Evolutionary conservation across 2,329 filamentous ascomycete genomes (phyloP).

Genomic region (Hirsutella thompsonii): DNA sequence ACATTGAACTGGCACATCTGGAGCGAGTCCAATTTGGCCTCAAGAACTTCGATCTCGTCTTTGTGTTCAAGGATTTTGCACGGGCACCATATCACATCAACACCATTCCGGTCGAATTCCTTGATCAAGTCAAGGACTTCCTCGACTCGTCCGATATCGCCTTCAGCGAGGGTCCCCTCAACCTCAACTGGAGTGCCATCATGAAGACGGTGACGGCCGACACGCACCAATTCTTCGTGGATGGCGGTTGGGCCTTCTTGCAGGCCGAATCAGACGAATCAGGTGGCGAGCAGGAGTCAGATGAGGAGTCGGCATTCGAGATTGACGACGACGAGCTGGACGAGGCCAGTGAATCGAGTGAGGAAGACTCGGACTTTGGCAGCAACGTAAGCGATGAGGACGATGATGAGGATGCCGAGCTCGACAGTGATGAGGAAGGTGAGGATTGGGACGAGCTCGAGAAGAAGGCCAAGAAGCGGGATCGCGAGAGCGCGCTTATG

Average conservation of each 20-base stretch:
- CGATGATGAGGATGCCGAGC: conserved; percentile 52
- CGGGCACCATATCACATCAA: conserved; percentile 90
- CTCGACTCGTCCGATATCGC: conserved; percentile 92
- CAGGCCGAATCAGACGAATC: conserved; percentile 80
- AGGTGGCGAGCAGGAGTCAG: conserved; percentile 61
- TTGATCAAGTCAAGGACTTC: conserved; percentile 96
- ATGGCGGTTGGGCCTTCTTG: conserved; percentile 92
- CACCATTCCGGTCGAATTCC: conserved; percentile 89
- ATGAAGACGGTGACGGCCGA: conserved; percentile 98
- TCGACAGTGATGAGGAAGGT: conserved; percentile 57
- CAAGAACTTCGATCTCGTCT: conserved; percentile 98
- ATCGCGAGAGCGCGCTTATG: conserved; percentile 42
- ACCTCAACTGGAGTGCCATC: conserved; percentile 97
- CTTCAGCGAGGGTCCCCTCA: conserved; percentile 86
- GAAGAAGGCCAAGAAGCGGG: conserved; percentile 78
- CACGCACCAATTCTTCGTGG: conserved; percentile 86
- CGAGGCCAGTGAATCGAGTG: conserved; percentile 59
- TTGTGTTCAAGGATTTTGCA: conserved; percentile 95
- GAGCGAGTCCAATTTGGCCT: conserved; percentile 94
- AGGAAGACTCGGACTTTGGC: conserved; percentile 88
- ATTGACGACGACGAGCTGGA: conserved; percentile 78
- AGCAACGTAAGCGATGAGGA: conserved; percentile 78
- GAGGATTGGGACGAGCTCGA: conserved; percentile 95
- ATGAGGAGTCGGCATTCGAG: conserved; percentile 88
- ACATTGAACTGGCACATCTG: conserved; percentile 91